Percentiles rank a stretch among this genome's conserved stretches.
Conservation (phyloP, 2,329 filamentous ascomycete genomes). For the Aspergillus ochraceus region DNA sequence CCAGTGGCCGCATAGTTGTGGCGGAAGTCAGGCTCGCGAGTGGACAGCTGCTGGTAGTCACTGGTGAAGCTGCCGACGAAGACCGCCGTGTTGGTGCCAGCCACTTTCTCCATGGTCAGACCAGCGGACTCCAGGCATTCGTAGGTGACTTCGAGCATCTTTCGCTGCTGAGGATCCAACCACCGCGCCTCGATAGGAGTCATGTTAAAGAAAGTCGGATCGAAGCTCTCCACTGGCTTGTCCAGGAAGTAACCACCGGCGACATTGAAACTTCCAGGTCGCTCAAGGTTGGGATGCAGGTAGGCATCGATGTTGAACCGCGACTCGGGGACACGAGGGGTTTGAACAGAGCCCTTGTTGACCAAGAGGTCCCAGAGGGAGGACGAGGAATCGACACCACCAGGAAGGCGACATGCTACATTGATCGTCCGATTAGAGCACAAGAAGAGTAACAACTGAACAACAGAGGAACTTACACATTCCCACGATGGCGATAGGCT, state of each 20-base stretch:
- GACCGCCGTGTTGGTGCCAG: conserved; percentile 18
- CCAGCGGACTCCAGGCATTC: conserved; percentile 28
- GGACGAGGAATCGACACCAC: conserved; percentile 13
- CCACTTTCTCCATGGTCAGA: conserved; percentile 12
- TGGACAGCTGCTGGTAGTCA: conserved; percentile 19
- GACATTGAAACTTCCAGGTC: conserved; percentile 15
- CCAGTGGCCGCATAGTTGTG: conserved; percentile 17
- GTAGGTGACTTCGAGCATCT: conserved; percentile 25
- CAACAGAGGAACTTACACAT: conserved; percentile 3
- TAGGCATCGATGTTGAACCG: conserved; percentile 19
- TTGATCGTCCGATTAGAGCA: no score
- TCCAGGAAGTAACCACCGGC: conserved; percentile 27
- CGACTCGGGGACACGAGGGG: conserved; percentile 5
- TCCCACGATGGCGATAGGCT: conserved; percentile 13
- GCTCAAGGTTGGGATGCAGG: conserved; percentile 7
- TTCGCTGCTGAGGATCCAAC: conserved; percentile 28
- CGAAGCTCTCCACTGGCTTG: conserved; percentile 24
- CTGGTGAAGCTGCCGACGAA: conserved; percentile 17
- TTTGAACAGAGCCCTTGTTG: conserved; percentile 10
- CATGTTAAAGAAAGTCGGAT: conserved; percentile 28
- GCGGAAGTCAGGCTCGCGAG: conserved; percentile 13
- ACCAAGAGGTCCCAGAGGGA: conserved; percentile 21
- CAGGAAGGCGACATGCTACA: conserved; percentile 18
- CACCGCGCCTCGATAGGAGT: conserved; percentile 9
- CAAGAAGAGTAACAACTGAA: no score